Evolutionary conservation across 352 stramenopile species (phyloP).

Genomic region (Blastocystis sp.): DNA sequence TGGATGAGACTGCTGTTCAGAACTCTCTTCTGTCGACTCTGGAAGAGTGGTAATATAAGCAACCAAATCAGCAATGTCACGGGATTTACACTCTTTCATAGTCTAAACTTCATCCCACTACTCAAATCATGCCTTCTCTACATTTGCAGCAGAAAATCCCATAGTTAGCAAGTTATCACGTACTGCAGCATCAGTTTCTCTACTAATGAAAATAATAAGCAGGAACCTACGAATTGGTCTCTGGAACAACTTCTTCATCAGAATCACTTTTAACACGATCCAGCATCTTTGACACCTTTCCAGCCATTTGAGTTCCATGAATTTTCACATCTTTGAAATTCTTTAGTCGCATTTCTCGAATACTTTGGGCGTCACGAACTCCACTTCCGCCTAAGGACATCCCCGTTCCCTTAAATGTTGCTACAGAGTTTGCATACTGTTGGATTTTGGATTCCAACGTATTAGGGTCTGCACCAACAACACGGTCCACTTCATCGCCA

Average conservation of each 20-base stretch:
- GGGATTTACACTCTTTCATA: conserved; percentile 21
- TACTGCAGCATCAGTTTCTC: background rate
- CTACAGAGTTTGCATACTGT: background rate
- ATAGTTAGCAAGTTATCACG: conserved; percentile 39
- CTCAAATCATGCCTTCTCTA: background rate
- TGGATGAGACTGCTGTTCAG: background rate
- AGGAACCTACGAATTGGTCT: background rate
- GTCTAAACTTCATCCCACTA: background rate
- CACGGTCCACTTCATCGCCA: conserved; percentile 28
- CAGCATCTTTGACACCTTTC: background rate
- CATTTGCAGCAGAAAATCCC: conserved; percentile 20
- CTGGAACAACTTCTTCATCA: conserved; percentile 21
- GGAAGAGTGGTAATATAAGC: conserved; percentile 23
- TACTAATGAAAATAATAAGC: background rate
- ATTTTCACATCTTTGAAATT: conserved; percentile 34
- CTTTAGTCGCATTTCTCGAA: conserved; percentile 41
- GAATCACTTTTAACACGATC: background rate
- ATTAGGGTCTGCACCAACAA: background rate
- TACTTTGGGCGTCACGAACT: background rate
- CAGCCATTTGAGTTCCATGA: background rate
- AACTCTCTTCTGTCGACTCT: background rate
- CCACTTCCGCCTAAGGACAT: conserved; percentile 14
- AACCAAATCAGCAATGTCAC: conserved; percentile 33
- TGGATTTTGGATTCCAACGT: conserved; percentile 1
- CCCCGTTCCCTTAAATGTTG: background rate